Evolutionary conservation across 2,329 filamentous ascomycete genomes (phyloP).

Genomic region (Aureobasidium sp.): DNA sequence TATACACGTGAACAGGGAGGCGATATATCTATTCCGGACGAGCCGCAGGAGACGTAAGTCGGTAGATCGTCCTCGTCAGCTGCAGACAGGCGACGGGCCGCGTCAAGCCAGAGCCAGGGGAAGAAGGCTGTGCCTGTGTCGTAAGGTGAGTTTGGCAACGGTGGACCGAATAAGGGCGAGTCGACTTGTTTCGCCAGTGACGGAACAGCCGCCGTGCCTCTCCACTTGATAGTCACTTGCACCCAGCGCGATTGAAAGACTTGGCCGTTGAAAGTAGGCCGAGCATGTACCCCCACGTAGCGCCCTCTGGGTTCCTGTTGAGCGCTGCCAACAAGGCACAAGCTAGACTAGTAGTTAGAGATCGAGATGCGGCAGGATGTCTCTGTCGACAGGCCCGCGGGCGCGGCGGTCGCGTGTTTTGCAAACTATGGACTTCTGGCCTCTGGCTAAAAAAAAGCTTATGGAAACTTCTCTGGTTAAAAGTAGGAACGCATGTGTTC

Average conservation of each 20-base stretch:
- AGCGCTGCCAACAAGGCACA: neutral
- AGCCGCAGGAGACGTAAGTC: neutral
- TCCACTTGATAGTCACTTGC: neutral
- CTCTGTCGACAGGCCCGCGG: neutral
- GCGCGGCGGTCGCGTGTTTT: neutral
- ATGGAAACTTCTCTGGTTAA: neutral
- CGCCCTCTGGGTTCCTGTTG: neutral
- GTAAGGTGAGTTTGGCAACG: slow-evolving; percentile 5
- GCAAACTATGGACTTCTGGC: neutral
- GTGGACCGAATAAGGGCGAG: neutral
- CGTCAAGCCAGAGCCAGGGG: neutral
- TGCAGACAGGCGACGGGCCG: neutral
- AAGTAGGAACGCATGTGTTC: neutral
- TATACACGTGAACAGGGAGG: neutral
- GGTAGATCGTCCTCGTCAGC: neutral
- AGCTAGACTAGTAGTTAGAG: neutral
- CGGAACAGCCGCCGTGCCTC: neutral
- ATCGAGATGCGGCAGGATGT: slow-evolving; percentile 1
- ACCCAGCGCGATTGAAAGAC: neutral
- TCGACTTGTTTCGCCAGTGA: neutral
- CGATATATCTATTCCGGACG: neutral
- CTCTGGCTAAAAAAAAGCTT: neutral
- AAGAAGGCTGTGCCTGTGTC: slow-evolving; percentile 7
- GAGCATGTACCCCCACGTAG: neutral
- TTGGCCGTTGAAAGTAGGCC: slow-evolving; percentile 2